A percentile compares a stretch with the other conserved stretches of the same genome.
Evolutionary conservation across 1,284 basidiomycete genomes (phyloP).

Genomic region (Ustilago tritici): DNA sequence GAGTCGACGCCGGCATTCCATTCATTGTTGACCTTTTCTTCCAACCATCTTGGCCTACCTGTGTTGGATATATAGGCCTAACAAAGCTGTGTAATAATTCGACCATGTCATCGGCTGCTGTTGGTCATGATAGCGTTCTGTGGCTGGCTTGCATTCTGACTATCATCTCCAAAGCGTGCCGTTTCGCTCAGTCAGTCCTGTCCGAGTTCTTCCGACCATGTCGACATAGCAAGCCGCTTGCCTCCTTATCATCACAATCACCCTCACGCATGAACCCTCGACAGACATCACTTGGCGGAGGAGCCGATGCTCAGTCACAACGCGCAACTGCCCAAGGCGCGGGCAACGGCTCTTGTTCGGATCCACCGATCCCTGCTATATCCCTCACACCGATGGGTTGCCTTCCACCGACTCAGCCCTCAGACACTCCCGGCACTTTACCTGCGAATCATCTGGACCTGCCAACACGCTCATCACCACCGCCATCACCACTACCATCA

Average conservation of each 20-base stretch:
- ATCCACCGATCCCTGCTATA: conserved; percentile 13
- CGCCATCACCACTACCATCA: neutral
- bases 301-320: neutral
- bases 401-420: conserved; percentile 4
- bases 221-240: conserved; percentile 3
- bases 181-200: no score
- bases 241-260: neutral
- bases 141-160: no score
- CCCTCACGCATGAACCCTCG: conserved; percentile 5
- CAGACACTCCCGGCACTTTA: neutral
- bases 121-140: no score
- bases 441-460: neutral
- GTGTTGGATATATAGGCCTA: no score
- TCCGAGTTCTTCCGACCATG: conserved; percentile 10
- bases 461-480: neutral
- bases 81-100: no score
- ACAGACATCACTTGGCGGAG: conserved; percentile 5
- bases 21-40: no score
- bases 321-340: neutral
- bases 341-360: neutral
- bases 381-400: conserved; percentile 16
- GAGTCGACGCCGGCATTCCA: no score
- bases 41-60: no score
- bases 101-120: no score
- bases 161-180: no score